Evolutionary conservation across 495 filamentous ascomycete species (phyloP).

Genomic region (Penicillium dipodomyicola): DNA sequence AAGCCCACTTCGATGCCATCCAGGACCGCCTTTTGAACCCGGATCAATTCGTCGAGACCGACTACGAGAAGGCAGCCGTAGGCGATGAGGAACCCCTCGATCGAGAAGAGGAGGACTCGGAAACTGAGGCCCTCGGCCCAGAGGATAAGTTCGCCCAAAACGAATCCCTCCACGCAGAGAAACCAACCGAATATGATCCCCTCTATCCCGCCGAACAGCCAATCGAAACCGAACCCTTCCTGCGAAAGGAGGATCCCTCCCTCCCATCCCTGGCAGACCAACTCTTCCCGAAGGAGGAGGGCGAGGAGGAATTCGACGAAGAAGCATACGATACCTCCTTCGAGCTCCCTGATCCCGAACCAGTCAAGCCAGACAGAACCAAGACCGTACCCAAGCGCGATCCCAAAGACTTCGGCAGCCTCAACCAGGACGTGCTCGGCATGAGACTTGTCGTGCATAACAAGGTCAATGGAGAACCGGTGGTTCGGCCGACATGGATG

Average conservation of each 20-base stretch:
- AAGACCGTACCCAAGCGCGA: not conserved
- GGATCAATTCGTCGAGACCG: not conserved
- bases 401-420: not conserved
- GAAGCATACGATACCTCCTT: not conserved
- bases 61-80: not conserved
- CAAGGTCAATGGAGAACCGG: slow-evolving; percentile 64
- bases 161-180: too few relatives aligned
- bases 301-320: not conserved
- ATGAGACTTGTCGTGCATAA: slow-evolving; percentile 70
- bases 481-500: slow-evolving; percentile 58
- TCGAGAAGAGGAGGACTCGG: too few relatives aligned
- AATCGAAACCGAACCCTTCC: too few relatives aligned
- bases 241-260: too few relatives aligned
- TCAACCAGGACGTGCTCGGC: slow-evolving; percentile 49
- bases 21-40: slow-evolving; percentile 56
- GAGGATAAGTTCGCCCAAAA: too few relatives aligned
- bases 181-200: too few relatives aligned
- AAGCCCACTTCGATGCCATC: slow-evolving; percentile 62
- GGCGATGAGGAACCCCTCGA: not conserved
- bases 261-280: too few relatives aligned
- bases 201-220: too few relatives aligned
- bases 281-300: too few relatives aligned
- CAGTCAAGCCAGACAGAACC: too few relatives aligned
- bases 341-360: too few relatives aligned
- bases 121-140: too few relatives aligned